Percentiles rank a stretch among this genome's conserved stretches.
Conservation (phyloP, 2,329 filamentous ascomycete genomes). For the Plectosphaerella plurivora region DNA sequence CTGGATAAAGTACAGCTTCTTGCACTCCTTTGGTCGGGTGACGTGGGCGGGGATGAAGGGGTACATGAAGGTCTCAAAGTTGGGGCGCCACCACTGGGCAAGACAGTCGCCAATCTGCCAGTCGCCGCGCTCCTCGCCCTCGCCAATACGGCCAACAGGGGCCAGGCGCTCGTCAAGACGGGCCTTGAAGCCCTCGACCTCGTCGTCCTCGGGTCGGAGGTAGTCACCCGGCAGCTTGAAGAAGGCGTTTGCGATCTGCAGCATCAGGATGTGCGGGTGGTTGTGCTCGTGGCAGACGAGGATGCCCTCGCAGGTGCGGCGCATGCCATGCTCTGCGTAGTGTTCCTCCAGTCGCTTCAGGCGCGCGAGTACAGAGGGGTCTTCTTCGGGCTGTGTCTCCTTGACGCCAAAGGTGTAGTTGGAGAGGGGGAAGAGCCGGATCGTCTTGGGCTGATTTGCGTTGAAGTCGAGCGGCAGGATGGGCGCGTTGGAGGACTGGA, state of each 20-base stretch:
- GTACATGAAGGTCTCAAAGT: slow-evolving; percentile 99
- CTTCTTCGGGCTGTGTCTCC: slow-evolving; percentile 96
- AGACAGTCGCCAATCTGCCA: slow-evolving; percentile 95
- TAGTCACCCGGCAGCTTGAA: slow-evolving; percentile 99
- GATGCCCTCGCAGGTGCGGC: slow-evolving; percentile 93
- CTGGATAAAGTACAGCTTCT: slow-evolving; percentile 97
- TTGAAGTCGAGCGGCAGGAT: slow-evolving; percentile 80
- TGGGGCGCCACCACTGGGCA: slow-evolving; percentile 97
- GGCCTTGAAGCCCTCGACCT: slow-evolving; percentile 90
- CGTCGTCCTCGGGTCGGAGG: slow-evolving; percentile 81
- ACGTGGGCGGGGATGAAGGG: slow-evolving; percentile 96
- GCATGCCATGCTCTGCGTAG: slow-evolving; percentile 89
- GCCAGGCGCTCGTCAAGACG: slow-evolving; percentile 90
- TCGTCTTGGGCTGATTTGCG: slow-evolving; percentile 81
- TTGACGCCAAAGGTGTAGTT: slow-evolving; percentile 99
- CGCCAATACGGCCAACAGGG: slow-evolving; percentile 80
- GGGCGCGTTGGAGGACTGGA: slow-evolving; percentile 76
- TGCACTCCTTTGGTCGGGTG: slow-evolving; percentile 95
- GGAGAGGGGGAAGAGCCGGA: slow-evolving; percentile 88
- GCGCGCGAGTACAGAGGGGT: slow-evolving; percentile 88
- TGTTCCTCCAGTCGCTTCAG: slow-evolving; percentile 95
- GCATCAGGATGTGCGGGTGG: slow-evolving; percentile 96
- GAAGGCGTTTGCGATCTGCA: slow-evolving; percentile 98
- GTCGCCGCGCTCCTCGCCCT: slow-evolving; percentile 78
- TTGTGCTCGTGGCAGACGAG: slow-evolving; percentile 98